A percentile compares a stretch with the other conserved stretches of the same genome.
Evolutionary conservation across 1,139 yeast genomes (phyloP).

Genomic region (Diutina ranongensis): DNA sequence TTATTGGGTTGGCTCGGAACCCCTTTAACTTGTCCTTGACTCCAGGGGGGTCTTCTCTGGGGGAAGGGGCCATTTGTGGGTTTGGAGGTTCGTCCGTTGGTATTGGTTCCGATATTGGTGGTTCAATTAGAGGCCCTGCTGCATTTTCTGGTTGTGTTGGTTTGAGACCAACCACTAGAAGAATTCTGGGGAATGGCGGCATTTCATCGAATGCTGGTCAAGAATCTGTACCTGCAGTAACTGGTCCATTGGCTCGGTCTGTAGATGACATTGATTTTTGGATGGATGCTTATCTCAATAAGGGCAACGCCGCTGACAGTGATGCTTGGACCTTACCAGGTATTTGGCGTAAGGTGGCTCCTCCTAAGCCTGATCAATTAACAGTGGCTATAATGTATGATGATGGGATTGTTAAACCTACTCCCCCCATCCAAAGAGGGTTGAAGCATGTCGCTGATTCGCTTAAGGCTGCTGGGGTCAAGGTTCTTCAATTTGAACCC

Average conservation of each 20-base stretch:
- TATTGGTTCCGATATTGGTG: conserved; percentile 72
- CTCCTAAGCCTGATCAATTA: conserved; percentile 31
- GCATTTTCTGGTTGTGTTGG: conserved; percentile 61
- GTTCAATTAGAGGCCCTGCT: conserved; percentile 67
- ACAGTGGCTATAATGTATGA: conserved; percentile 40
- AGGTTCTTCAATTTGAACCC: conserved; percentile 32
- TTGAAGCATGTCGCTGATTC: conserved; percentile 10
- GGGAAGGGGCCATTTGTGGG: conserved; percentile 62
- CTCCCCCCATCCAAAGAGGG: conserved; percentile 11
- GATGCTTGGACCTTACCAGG: conserved; percentile 10
- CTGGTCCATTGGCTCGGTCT: conserved; percentile 53
- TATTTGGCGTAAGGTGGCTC: conserved; percentile 12
- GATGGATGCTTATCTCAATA: conserved; percentile 43
- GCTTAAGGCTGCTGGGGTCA: conserved; percentile 10
- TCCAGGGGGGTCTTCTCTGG: conserved; percentile 61
- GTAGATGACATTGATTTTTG: conserved; percentile 55
- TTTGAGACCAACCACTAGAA: conserved; percentile 54
- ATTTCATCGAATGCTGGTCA: conserved; percentile 34
- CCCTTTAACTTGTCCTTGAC: conserved; percentile 31
- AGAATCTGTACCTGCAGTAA: conserved; percentile 46
- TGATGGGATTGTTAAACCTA: conserved; percentile 12
- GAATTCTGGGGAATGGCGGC: conserved; percentile 42
- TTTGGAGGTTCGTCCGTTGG: conserved; percentile 59
- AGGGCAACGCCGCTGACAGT: conserved; percentile 24
- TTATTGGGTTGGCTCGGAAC: conserved; percentile 26